Conservation (phyloP, 2,329 filamentous ascomycete species). For the Exophiala mesophila region DNA sequence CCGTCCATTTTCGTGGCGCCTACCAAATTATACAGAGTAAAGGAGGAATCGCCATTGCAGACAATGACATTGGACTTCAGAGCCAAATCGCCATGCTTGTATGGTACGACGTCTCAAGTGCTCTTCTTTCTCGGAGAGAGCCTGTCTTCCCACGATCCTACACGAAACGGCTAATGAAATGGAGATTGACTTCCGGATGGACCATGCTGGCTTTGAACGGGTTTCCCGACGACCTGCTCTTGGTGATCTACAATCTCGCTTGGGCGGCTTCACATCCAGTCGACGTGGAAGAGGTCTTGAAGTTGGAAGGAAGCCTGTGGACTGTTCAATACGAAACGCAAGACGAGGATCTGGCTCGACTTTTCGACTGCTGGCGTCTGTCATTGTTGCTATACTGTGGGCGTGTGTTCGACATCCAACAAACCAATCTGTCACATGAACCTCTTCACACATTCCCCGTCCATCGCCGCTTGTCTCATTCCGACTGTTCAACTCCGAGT, state of each 20-base stretch:
- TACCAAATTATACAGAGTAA: constrained; percentile 5
- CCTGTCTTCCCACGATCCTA: constrained; percentile 8
- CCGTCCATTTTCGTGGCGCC: constrained; percentile 9
- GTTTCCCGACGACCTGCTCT: constrained; percentile 6
- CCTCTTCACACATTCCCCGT: too few relatives aligned
- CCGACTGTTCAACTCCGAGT: too few relatives aligned
- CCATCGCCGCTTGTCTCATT: too few relatives aligned
- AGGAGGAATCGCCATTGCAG: constrained; percentile 7
- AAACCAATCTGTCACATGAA: too few relatives aligned
- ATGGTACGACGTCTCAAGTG: constrained; percentile 9
- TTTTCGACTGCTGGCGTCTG: constrained; percentile 11
- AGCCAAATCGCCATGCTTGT: constrained; percentile 9
- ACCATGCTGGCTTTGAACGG: constrained; percentile 9
- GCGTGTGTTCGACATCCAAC: too few relatives aligned
- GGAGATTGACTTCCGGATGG: constrained; percentile 3
- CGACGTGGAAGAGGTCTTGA: constrained; percentile 1
- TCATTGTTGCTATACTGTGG: constrained; percentile 9
- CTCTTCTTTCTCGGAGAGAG: constrained; percentile 6
- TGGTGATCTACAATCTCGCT: constrained; percentile 8
- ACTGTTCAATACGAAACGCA: constrained; percentile 1
- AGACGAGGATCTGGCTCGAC: constrained; percentile 1
- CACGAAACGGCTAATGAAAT: constrained; percentile 5
- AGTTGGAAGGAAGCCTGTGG: constrained; percentile 3
- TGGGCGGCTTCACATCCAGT: constrained; percentile 2
- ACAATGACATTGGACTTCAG: constrained; percentile 2